Percentiles rank a stretch among this genome's conserved stretches.
phyloP scores from a whole-genome alignment of 371 early-diverging fungal species.

The Mortierella sp. region DNA sequence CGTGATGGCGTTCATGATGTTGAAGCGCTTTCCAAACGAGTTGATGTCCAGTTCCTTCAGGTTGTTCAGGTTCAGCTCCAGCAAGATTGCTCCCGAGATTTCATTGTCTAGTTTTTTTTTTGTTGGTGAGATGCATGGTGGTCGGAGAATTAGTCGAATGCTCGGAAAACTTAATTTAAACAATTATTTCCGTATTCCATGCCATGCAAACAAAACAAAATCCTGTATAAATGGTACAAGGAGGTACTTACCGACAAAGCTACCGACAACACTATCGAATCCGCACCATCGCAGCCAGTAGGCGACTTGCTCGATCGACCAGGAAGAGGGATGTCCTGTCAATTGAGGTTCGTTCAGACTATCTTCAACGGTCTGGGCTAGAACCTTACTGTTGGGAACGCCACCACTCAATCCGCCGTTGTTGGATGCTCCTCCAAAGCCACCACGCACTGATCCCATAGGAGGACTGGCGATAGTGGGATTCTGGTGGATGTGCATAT shows the following conservation, averaged over 20 bases:
- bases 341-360: constrained; percentile 52
- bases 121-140: background rate
- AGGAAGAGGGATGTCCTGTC: constrained; percentile 58
- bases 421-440: constrained; percentile 15
- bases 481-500: constrained; percentile 48
- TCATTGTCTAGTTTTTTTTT: constrained; percentile 66
- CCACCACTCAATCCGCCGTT: constrained; percentile 8
- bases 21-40: constrained; percentile 78
- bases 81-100: constrained; percentile 77
- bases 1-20: constrained; percentile 74
- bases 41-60: constrained; percentile 77
- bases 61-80: constrained; percentile 71
- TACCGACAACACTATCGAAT: constrained; percentile 63
- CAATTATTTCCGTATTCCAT: background rate
- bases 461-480: constrained; percentile 34
- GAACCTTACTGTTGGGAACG: constrained; percentile 25
- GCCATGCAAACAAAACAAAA: too few relatives aligned
- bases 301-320: constrained; percentile 73
- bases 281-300: constrained; percentile 71
- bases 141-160: too few relatives aligned
- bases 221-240: background rate
- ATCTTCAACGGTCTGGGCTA: constrained; percentile 46
- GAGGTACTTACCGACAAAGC: constrained; percentile 68
- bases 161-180: background rate
- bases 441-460: constrained; percentile 25